phyloP scores from a whole-genome alignment of 2,329 filamentous ascomycete species.

The Chaetomiaceae sp. region DNA sequence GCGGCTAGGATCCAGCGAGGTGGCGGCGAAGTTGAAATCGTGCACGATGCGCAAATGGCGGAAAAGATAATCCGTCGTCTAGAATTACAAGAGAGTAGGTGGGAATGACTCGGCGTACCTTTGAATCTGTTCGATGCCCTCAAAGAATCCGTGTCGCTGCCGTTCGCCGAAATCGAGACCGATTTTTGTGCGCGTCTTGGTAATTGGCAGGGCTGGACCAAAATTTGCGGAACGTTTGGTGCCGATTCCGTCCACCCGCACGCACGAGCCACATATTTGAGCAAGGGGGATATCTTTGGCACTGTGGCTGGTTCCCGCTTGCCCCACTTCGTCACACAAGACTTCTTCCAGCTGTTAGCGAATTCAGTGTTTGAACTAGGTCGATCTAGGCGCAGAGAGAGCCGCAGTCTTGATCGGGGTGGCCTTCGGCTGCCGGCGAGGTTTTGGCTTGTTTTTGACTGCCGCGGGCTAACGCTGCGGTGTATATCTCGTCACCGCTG shows the following conservation, averaged over 20 bases:
- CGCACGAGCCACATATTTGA: constrained; percentile 17
- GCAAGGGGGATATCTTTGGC: not conserved
- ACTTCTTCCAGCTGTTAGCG: too few relatives aligned
- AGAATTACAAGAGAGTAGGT: constrained; percentile 12
- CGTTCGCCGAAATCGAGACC: constrained; percentile 29
- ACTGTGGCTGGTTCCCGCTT: constrained; percentile 8
- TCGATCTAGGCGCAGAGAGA: too few relatives aligned
- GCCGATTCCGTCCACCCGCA: constrained; percentile 23
- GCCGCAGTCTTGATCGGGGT: too few relatives aligned
- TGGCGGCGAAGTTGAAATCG: constrained; percentile 13
- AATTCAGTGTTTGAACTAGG: too few relatives aligned
- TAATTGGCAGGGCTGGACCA: constrained; percentile 30
- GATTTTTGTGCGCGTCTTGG: constrained; percentile 29
- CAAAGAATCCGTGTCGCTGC: constrained; percentile 29
- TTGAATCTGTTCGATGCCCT: constrained; percentile 28
- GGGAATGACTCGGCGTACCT: constrained; percentile 24
- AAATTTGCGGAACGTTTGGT: constrained; percentile 27
- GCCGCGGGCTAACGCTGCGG: too few relatives aligned
- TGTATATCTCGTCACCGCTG: too few relatives aligned
- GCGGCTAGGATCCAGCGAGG: constrained; percentile 17
- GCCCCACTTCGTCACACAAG: too few relatives aligned
- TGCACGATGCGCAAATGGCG: constrained; percentile 16
- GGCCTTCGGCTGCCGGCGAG: too few relatives aligned
- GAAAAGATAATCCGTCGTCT: constrained; percentile 14
- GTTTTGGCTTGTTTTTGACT: too few relatives aligned